These are phyloP conservation scores for Bipolaris cookei DNA, from an alignment of 2,329 filamentous ascomycete genomes.

Conservation along the genomic window DNA sequence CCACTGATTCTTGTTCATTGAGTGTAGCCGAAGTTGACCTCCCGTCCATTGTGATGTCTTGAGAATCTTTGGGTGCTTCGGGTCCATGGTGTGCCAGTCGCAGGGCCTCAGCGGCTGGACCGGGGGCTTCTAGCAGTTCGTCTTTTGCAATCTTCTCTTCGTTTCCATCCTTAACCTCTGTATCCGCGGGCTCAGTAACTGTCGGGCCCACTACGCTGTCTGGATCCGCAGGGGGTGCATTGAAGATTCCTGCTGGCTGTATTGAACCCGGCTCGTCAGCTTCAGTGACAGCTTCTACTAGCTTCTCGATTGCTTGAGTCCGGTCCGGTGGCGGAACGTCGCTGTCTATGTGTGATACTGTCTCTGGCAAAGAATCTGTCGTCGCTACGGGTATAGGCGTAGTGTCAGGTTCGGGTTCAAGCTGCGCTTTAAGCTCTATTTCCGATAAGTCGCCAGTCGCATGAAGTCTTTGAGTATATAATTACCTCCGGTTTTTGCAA, in stretches of 20 bases:
- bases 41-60: constrained; percentile 11
- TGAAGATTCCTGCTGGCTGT: constrained; percentile 23
- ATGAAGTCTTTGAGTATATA: not conserved
- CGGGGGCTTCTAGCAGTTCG: constrained; percentile 29
- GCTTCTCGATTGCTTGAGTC: constrained; percentile 19
- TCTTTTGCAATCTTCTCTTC: constrained; percentile 9
- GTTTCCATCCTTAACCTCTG: constrained; percentile 15
- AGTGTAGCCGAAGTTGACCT: constrained; percentile 29
- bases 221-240: constrained; percentile 23
- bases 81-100: constrained; percentile 17
- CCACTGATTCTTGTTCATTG: constrained; percentile 42
- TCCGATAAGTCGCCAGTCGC: constrained; percentile 4
- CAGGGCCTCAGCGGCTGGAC: constrained; percentile 33
- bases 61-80: constrained; percentile 4
- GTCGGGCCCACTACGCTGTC: constrained; percentile 28
- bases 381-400: constrained; percentile 23
- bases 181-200: constrained; percentile 26
- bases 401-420: constrained; percentile 10
- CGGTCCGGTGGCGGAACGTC: constrained; percentile 22
- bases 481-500: constrained; percentile 34
- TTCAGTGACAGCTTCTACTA: constrained; percentile 25
- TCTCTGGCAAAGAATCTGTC: constrained; percentile 24
- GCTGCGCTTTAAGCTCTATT: constrained; percentile 18
- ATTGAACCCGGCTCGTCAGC: constrained; percentile 26
- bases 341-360: constrained; percentile 33